Evolutionary conservation across 2,329 filamentous ascomycete genomes (phyloP), one percentile per base, ranked within the genome.

Genomic region (Diaporthe vexans): DNA sequence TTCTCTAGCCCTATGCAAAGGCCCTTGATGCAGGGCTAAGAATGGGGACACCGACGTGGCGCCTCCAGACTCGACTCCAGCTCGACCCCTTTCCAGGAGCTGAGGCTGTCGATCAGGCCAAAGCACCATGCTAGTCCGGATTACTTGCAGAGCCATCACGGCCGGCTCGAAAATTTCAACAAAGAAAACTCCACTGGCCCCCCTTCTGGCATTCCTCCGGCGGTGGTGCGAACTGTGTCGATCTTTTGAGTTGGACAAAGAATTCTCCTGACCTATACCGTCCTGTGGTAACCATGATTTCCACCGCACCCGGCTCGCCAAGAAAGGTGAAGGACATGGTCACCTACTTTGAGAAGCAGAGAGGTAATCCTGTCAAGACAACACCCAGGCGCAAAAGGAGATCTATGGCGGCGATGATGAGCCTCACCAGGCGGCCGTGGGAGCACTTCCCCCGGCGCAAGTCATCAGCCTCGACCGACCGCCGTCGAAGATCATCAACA

Each of bases 311-410:
- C 4, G n/a, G 8, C 15, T 13, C n/a, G n/a, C 13, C 33, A 10
- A 54, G 33, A n/a, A 54, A 26, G 13, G 63, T 68, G 63, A 52
- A 54, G 63, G 63, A 68, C 3, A 68, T 68, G 63, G 63, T 68
- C 46, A 26, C 48, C 33, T 68, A 40, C 17, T 68, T 54, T 11
- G 63, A 68, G 15, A 68, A 26, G 33, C 37, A 21, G 5, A 17
- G 48, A 21, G n/a, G 26, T 35, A n/a, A 13, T 5, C 35, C n/a
- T 15, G 33, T 37, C 15, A 10, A 26, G 8, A 17, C 13, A 54
- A 1, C 35, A 24, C 4, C 21, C 1, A 21, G 1, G 7, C 46
- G 21, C 33, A 54, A 15, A 40, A 68, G 33, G 35, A 24, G 15
- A 54, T 54, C 63, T 9, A 54, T 68, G 29, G 19, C 15, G 8